Evolutionary conservation across 2,329 filamentous ascomycete genomes (phyloP).

Genomic region (Delphinella strobiligena): DNA sequence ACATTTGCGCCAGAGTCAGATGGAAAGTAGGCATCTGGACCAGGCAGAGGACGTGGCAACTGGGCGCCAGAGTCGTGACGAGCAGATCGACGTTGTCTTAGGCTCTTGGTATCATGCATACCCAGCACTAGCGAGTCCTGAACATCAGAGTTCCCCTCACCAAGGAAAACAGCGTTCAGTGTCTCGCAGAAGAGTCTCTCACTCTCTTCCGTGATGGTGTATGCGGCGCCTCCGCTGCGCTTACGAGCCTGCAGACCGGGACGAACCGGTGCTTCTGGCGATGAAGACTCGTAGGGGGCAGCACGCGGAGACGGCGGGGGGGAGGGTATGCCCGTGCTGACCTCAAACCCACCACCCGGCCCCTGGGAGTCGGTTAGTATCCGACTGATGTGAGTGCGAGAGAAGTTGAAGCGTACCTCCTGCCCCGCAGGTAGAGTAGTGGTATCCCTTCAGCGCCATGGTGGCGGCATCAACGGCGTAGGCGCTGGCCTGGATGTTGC

Average conservation of each 20-base stretch:
- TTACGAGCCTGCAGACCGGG: slow-evolving; percentile 17
- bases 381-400: background rate
- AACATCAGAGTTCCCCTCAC: slow-evolving; percentile 72
- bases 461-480: slow-evolving; percentile 66
- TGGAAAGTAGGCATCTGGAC: slow-evolving; percentile 13
- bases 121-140: slow-evolving; percentile 72
- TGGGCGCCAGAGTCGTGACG: slow-evolving; percentile 12
- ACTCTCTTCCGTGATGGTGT: slow-evolving; percentile 98
- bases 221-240: slow-evolving; percentile 75
- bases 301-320: slow-evolving; percentile 69
- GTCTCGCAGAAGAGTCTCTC: slow-evolving; percentile 99
- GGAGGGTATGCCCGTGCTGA: slow-evolving; percentile 74
- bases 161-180: slow-evolving; percentile 86
- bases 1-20: slow-evolving; percentile 20
- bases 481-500: slow-evolving; percentile 81
- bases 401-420: slow-evolving; percentile 29
- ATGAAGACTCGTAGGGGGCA: slow-evolving; percentile 10
- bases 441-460: slow-evolving; percentile 66
- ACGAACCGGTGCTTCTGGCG: slow-evolving; percentile 10
- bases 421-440: slow-evolving; percentile 90
- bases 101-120: slow-evolving; percentile 41
- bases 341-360: slow-evolving; percentile 94
- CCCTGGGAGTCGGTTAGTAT: slow-evolving; percentile 35
- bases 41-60: slow-evolving; percentile 23
- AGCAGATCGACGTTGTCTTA: slow-evolving; percentile 15